A percentile compares a stretch with the other conserved stretches of the same genome.
These are phyloP conservation scores for Coemansia sp. DNA, from an alignment of 192 early-diverging fungal species.

Conservation along the genomic window DNA sequence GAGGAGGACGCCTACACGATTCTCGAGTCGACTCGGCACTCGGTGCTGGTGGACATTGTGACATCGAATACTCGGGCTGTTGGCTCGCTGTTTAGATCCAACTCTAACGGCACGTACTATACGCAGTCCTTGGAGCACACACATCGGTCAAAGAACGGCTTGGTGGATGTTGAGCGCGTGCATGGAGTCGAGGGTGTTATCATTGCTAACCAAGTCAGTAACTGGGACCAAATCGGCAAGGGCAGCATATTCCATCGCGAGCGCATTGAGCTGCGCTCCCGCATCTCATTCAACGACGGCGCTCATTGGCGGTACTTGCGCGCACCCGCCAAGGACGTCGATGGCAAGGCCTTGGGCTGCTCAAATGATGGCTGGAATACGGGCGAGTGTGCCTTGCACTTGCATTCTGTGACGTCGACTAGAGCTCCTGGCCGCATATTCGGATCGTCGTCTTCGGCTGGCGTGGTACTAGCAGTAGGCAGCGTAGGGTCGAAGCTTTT, in stretches of 20 bases:
- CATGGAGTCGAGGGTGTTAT: conserved; percentile 79
- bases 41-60: conserved; percentile 76
- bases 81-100: conserved; percentile 80
- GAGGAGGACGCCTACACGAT: conserved; percentile 78
- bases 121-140: conserved; percentile 74
- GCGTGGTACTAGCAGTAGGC: conserved; percentile 89
- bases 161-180: conserved; percentile 89
- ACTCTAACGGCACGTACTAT: conserved; percentile 88
- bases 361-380: conserved; percentile 34
- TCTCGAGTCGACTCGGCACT: conserved; percentile 72
- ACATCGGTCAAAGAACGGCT: conserved; percentile 70
- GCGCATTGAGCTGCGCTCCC: conserved; percentile 63
- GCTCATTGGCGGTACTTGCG: conserved; percentile 68
- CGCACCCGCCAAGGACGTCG: conserved; percentile 60
- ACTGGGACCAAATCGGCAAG: conserved; percentile 61
- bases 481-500: conserved; percentile 72
- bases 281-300: conserved; percentile 88
- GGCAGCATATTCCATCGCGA: conserved; percentile 36
- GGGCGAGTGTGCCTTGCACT: conserved; percentile 75
- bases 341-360: conserved; percentile 63
- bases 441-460: conserved; percentile 69
- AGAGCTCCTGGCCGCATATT: conserved; percentile 71
- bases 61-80: conserved; percentile 39
- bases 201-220: conserved; percentile 80
- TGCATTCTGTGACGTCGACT: conserved; percentile 77